Evolutionary conservation across 768 basidiomycete species (phyloP).

Genomic region (Boletus sp.): DNA sequence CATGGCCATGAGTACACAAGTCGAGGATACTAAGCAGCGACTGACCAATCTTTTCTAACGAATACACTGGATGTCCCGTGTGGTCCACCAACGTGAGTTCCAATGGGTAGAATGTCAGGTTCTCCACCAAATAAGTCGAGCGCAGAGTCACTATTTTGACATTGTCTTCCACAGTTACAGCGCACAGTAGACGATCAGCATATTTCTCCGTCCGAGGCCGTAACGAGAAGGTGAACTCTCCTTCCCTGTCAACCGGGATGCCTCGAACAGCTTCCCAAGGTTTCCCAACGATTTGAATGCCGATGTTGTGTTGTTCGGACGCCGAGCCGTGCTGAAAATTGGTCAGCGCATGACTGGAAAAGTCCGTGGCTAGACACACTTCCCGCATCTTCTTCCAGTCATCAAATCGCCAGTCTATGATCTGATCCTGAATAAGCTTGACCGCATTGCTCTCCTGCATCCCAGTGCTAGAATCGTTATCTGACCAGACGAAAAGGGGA

Average conservation of each 20-base stretch:
- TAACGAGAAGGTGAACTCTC: constrained; percentile 85
- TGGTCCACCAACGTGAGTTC: constrained; percentile 90
- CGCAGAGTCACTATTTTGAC: constrained; percentile 93
- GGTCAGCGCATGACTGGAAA: not conserved
- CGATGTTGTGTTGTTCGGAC: constrained; percentile 80
- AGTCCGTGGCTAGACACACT: constrained; percentile 40
- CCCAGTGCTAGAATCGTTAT: constrained; percentile 54
- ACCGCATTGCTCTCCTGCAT: constrained; percentile 50
- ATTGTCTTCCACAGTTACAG: constrained; percentile 86
- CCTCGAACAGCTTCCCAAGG: constrained; percentile 87
- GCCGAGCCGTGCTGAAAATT: constrained; percentile 39
- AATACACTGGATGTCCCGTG: constrained; percentile 74
- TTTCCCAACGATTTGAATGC: constrained; percentile 80
- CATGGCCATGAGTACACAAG: constrained; percentile 57
- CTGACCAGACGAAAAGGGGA: constrained; percentile 83
- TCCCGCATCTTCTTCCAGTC: constrained; percentile 95
- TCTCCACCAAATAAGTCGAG: constrained; percentile 90
- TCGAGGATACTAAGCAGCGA: constrained; percentile 3
- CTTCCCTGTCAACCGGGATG: constrained; percentile 91
- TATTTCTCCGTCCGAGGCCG: constrained; percentile 76
- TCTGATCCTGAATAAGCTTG: constrained; percentile 70
- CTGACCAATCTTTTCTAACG: constrained; percentile 78
- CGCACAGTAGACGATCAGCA: constrained; percentile 80
- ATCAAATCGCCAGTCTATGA: constrained; percentile 94
- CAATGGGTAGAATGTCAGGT: constrained; percentile 86